Percentiles rank a stretch among this genome's conserved stretches.
Conservation (phyloP, 345 rosid species). For the Eucalyptus regnans region DNA sequence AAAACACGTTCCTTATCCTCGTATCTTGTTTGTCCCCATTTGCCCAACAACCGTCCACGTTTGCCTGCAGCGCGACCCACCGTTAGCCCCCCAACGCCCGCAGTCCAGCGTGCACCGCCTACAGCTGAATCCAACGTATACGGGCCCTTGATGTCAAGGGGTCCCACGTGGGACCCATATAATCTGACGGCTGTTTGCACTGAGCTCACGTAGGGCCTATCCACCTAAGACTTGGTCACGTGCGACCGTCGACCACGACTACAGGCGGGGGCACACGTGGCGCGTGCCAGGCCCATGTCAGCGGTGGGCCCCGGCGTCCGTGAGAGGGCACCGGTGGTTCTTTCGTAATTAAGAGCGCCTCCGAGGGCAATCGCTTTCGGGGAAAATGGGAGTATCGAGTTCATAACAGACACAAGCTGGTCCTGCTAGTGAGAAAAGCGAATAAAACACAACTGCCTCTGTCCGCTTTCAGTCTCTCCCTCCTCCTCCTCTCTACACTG, state of each 20-base stretch:
- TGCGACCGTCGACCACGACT: not conserved
- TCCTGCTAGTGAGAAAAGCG: conserved; percentile 7
- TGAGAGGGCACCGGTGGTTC: not conserved
- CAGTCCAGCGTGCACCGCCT: not conserved
- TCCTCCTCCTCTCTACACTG: not conserved
- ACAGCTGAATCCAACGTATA: not conserved
- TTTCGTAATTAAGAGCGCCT: not conserved
- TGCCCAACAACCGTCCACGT: not conserved
- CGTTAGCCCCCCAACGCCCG: not conserved
- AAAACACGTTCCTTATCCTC: not conserved
- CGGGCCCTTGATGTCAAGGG: not conserved
- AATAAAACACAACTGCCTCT: not conserved
- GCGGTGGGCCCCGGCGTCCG: not conserved
- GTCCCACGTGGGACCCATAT: not conserved
- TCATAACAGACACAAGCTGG: conserved; percentile 79
- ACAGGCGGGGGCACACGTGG: not conserved
- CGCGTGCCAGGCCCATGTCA: not conserved
- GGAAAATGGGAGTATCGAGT: conserved; percentile 16
- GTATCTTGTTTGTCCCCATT: not conserved
- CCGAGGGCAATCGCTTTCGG: conserved; percentile 15
- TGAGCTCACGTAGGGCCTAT: not conserved
- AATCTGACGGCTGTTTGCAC: not conserved
- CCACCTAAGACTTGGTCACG: not conserved
- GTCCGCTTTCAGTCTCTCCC: not conserved
- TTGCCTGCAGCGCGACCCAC: not conserved